Evolutionary conservation across 768 basidiomycete species (phyloP), one percentile per base, ranked within the genome.

Genomic region (Tephrocybe sp.): DNA sequence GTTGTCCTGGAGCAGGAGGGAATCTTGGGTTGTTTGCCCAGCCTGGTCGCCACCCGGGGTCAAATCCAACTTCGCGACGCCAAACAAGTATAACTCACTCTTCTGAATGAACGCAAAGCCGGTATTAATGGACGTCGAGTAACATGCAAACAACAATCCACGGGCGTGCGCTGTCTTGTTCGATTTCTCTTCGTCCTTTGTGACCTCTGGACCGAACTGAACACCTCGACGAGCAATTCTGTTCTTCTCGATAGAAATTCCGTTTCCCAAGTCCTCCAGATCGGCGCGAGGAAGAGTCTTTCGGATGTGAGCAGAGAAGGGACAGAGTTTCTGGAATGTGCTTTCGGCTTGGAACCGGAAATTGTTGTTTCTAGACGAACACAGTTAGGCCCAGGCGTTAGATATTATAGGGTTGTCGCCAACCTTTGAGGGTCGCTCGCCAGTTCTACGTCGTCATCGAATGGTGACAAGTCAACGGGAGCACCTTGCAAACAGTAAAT

Each of bases 121-220:
- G 25, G 66, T 61, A 37, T 47, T 43, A 37, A 78, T 68, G 56
- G 63, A 71, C 46, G 67, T 71, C 54, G 74, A 73, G 52, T 75
- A 76, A 49, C 69, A 65, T 18, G 62, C 67, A 61, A 79, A 79
- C 24, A 77, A 63, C 11, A 80, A 61, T 16, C 79, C 76, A 31
- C 80, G 75, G n/a, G 66, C 72, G 13, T 70, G 63, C n/a, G 60
- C 39, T 1, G 80, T 80, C 61, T 69, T 72, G 11, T 63, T 61
- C 9, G 58, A 36, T 1, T 48, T 22, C 2, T 54, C 57, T 56
- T 81, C 79, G 2, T 63, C 61, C 4, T 52, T 42, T 1, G 76
- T 74, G 12, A 78, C 63, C 58, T 79, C 78, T 18, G 78, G 76
- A 1, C 79, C 79, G 56, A 76, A 82, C 41, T 74, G 76, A 37